Evolutionary conservation across 768 basidiomycete species (phyloP).

Genomic region (Clitopilus hobsonii): DNA sequence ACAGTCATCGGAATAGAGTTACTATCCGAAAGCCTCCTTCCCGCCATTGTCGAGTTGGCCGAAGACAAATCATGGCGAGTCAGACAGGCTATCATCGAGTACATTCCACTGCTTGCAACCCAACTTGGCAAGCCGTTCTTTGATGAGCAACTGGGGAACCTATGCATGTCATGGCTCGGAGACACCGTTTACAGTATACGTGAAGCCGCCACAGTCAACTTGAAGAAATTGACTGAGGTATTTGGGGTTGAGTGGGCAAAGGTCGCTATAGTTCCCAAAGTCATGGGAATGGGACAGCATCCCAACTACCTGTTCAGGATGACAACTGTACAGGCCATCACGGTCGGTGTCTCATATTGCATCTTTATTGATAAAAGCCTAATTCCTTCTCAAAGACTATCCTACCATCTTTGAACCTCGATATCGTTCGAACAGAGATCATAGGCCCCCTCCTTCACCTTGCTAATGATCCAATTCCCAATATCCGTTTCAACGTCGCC

Average conservation of each 20-base stretch:
- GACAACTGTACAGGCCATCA: conserved; percentile 98
- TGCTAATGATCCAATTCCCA: conserved; percentile 89
- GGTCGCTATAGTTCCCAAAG: conserved; percentile 90
- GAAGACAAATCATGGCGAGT: conserved; percentile 99
- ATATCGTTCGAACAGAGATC: conserved; percentile 81
- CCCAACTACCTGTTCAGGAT: conserved; percentile 97
- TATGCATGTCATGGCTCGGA: conserved; percentile 99
- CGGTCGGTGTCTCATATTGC: conserved; percentile 41
- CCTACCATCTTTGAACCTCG: conserved; percentile 79
- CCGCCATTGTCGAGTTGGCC: conserved; percentile 95
- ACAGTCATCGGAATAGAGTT: conserved; percentile 97
- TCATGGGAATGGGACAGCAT: conserved; percentile 95
- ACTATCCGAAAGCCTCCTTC: conserved; percentile 89
- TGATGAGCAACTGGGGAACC: conserved; percentile 92
- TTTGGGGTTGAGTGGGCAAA: conserved; percentile 99
- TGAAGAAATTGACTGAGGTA: conserved; percentile 96
- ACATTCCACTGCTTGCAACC: conserved; percentile 97
- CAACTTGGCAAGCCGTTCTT: conserved; percentile 97
- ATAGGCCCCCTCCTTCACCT: conserved; percentile 80
- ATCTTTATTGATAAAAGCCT: conserved; percentile 6
- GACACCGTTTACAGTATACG: conserved; percentile 98
- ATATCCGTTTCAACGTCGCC: conserved; percentile 98
- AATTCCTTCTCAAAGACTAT: conserved; percentile 64
- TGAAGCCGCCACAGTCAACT: conserved; percentile 95
- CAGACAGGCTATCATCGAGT: conserved; percentile 99